Percentiles rank a stretch among this genome's conserved stretches.
phyloP scores from a whole-genome alignment of 2,329 filamentous ascomycete genomes.

The Penicillium sp. region DNA sequence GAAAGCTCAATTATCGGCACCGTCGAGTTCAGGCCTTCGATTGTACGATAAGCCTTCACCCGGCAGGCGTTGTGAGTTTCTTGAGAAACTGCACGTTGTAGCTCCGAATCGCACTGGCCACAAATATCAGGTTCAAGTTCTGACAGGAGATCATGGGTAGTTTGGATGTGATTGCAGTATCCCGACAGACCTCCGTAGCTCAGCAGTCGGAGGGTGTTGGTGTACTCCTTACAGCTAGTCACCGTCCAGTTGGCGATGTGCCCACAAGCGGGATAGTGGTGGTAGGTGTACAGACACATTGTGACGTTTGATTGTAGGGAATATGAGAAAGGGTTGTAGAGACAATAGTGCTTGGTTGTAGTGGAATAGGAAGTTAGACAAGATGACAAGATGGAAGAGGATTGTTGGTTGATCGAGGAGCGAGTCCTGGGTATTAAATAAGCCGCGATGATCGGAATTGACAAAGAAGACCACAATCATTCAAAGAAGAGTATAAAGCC shows the following conservation, averaged over 20 bases:
- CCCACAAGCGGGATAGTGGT: conserved; percentile 37
- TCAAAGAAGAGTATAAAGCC: background rate
- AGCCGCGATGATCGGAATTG: background rate
- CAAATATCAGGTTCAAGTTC: conserved; percentile 10
- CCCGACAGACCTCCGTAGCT: background rate
- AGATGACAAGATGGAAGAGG: background rate
- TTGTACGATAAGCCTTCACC: background rate
- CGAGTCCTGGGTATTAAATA: background rate
- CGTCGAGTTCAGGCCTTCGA: conserved; percentile 19
- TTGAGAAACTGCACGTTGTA: background rate
- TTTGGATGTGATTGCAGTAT: conserved; percentile 15
- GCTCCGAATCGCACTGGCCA: conserved; percentile 23
- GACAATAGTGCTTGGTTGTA: background rate
- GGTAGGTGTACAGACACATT: conserved; percentile 39
- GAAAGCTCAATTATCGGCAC: conserved; percentile 12
- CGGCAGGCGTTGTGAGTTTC: background rate
- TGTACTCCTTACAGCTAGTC: conserved; percentile 32
- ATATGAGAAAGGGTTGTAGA: background rate
- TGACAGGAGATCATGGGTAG: conserved; percentile 23
- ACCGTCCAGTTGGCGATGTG: conserved; percentile 38
- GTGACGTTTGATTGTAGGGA: background rate
- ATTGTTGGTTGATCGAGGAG: background rate
- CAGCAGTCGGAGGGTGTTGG: conserved; percentile 26
- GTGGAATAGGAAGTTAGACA: background rate
- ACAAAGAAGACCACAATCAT: background rate